Conservation (phyloP, 208 protist species). For the Phytomonas sp. region DNA sequence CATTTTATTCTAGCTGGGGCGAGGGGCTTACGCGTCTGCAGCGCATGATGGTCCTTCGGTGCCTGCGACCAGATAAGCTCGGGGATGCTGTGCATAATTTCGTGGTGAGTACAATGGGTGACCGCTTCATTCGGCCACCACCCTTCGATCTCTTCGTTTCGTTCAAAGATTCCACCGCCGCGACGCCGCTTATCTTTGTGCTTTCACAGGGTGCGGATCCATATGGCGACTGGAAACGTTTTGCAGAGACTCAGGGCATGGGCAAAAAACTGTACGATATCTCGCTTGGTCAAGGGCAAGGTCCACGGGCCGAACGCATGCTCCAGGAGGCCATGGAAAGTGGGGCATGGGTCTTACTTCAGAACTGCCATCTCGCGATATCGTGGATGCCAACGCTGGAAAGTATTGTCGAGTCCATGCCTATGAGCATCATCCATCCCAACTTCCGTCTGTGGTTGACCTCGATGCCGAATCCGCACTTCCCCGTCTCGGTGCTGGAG, state of each 20-base stretch:
- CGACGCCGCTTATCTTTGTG: constrained; percentile 96
- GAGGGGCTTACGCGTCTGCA: constrained; percentile 88
- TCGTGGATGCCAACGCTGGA: constrained; percentile 98
- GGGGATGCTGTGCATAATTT: constrained; percentile 94
- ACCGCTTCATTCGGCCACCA: constrained; percentile 94
- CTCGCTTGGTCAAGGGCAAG: constrained; percentile 98
- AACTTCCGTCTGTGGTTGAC: constrained; percentile 98
- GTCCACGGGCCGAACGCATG: constrained; percentile 93
- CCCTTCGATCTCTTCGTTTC: constrained; percentile 94
- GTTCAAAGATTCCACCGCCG: constrained; percentile 91
- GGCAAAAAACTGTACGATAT: constrained; percentile 93
- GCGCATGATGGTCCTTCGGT: constrained; percentile 93
- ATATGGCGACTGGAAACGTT: constrained; percentile 92
- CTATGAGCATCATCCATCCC: constrained; percentile 78
- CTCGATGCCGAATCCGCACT: constrained; percentile 94
- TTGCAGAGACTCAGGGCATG: constrained; percentile 95
- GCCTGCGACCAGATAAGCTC: constrained; percentile 96
- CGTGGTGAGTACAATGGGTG: constrained; percentile 86
- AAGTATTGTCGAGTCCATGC: constrained; percentile 91
- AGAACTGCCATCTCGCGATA: constrained; percentile 98
- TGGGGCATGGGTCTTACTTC: constrained; percentile 94
- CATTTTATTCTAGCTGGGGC: constrained; percentile 74
- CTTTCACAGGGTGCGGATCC: constrained; percentile 98
- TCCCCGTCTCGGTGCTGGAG: constrained; percentile 98
- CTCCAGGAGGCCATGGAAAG: constrained; percentile 91